These are phyloP conservation scores for Euphorbia schlechtendalii DNA, from an alignment of 441 rosid species.

Conservation along the genomic window DNA sequence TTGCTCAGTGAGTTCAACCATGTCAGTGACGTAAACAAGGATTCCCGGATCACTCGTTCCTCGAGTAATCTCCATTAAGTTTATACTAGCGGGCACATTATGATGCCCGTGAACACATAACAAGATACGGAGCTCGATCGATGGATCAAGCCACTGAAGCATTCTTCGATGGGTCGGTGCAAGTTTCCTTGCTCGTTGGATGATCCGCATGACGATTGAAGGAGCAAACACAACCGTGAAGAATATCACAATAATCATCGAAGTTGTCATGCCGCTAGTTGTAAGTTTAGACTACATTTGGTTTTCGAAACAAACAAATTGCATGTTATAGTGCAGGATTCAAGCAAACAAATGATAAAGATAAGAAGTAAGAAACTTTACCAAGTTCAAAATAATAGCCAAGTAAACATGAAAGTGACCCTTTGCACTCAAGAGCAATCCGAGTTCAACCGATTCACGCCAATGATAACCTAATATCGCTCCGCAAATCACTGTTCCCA, in stretches of 20 bases:
- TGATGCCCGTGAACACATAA: constrained; percentile 63
- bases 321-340: neutral
- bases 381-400: constrained; percentile 44
- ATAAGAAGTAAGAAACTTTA: constrained; percentile 20
- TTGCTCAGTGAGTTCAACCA: constrained; percentile 82
- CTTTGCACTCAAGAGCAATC: constrained; percentile 65
- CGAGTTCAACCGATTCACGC: constrained; percentile 77
- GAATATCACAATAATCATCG: constrained; percentile 49
- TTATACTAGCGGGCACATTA: constrained; percentile 55
- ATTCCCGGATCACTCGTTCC: constrained; percentile 73
- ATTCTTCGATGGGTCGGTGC: constrained; percentile 73
- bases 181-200: constrained; percentile 73
- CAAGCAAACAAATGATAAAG: neutral
- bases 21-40: constrained; percentile 62
- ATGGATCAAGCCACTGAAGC: constrained; percentile 75
- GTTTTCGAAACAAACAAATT: neutral
- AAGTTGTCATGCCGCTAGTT: constrained; percentile 38
- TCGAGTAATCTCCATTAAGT: constrained; percentile 70
- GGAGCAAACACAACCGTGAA: constrained; percentile 60
- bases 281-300: constrained; percentile 34
- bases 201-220: constrained; percentile 54
- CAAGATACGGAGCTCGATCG: constrained; percentile 55
- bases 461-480: constrained; percentile 59
- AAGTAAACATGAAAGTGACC: constrained; percentile 84
- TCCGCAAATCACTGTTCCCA: constrained; percentile 59